Base-by-base conservation (phyloP, 2,329 filamentous ascomycete species). In the Epicoccum sorghinum region DNA sequence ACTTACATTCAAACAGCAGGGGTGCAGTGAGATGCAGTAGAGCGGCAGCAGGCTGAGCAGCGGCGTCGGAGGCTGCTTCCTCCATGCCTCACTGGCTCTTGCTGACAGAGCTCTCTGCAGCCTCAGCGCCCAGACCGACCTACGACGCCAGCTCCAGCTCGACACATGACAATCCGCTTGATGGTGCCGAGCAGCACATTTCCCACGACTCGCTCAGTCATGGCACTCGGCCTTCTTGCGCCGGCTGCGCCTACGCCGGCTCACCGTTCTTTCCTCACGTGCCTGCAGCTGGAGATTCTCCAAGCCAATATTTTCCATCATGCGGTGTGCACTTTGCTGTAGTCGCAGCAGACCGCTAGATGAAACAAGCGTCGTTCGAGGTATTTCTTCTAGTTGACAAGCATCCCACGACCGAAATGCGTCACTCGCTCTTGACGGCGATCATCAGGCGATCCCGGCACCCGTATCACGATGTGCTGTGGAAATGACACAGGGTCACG, bases 361-460 rank as follows among this genome's bases (percentile, higher is more conserved):
- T 70, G 68, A 72, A 73, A 73, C 71, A 64, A 61, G 54, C 59
- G 57, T 63, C 61, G 67, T 68, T 58, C 56, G 52, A 58, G 45
- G 48, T 57, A 56, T 47, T 57, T 42, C 44, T 51, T 46, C 55
- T 55, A 33, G 54, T 45, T 48, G 36, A 41, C 41, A 37, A 35
- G 42, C 47, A 25, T 42, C 40, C 18, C 40, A 50, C 25, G 36
- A 24, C 46, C 52, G 36, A 52, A 44, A 54, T 62, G 62, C 66
- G 65, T 70, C 70, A 69, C 69, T 62, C 61, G 65, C 63, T 63
- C 42, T 62, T 56, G 63, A 60, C 65, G 68, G 61, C 67, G 62
- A 72, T 70, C 66, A 62, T 65, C 57, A 52, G 41, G 60, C 55
- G 67, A 66, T 57, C 64, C 64, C 42, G 52, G 64, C 48, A 57